Base-by-base conservation (phyloP, 352 stramenopile genomes). In the Phytopythium vexans region DNA sequence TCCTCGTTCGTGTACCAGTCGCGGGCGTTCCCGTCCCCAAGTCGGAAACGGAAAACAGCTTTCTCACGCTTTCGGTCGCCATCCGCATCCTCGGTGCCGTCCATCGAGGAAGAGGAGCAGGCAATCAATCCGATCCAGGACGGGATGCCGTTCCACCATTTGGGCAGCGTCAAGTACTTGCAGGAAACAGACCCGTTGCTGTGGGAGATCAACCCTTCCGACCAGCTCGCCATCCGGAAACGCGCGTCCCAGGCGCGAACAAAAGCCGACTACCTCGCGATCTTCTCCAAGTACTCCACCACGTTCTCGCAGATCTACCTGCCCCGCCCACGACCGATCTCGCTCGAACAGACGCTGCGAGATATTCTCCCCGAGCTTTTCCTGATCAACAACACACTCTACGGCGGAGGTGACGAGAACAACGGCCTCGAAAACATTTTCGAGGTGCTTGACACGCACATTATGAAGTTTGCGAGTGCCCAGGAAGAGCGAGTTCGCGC, bases 191-290 rank as follows among this genome's bases (percentile, higher is more conserved):
- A 92, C 55, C 79, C 82, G 15, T 57, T 92, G 40, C 52, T 92
- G n/a, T 90, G 82, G 82, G 79, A 92, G 44, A 89, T 90, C 52
- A 78, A 92, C 36, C 82, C 82, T n/a, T 69, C 82, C 33, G 82
- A 89, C 49, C 82, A 90, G 53, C 71, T 77, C 33, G 67, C 68
- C 16, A 90, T 92, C 56, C 71, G 78, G 16, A 92, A 92, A 53
- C 80, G 80, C 15, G 79, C 80, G 5, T 59, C 74, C 11, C 48
- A 72, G 16, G 82, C 82, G 0, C 67, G 71, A 33, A 84, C 78
- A 0, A 62, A 66, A 6, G 46, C 57, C 35, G 82, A 92, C 53
- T 92, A 92, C 47, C 49, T 87, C n/a, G 58, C 66, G 6, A 86
- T 92, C 46, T 72, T 92, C 36, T 67, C 66, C 21, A 86, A 87